phyloP scores from a whole-genome alignment of 2,329 filamentous ascomycete species.

The Fusarium sp. region DNA sequence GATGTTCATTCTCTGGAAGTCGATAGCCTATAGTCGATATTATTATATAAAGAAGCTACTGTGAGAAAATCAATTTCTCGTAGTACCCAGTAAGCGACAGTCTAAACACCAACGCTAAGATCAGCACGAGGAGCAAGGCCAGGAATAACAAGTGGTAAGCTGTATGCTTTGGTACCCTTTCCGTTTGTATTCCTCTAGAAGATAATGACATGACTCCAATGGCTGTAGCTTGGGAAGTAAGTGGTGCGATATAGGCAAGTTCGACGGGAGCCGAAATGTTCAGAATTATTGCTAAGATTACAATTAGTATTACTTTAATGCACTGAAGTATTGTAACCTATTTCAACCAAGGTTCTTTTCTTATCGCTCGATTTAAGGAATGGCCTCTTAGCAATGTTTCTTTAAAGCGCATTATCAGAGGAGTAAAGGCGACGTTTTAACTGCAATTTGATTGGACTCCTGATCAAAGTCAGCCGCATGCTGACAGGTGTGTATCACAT shows the following conservation, averaged over 20 bases:
- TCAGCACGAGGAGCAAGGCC: neutral
- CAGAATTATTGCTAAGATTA: neutral
- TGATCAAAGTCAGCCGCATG: neutral
- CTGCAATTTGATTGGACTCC: conserved; percentile 1
- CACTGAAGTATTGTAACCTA: neutral
- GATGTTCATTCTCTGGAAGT: neutral
- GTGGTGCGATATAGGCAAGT: neutral
- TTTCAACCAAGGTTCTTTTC: neutral
- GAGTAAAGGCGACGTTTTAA: conserved; percentile 4
- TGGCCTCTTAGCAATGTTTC: neutral
- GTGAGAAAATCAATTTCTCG: neutral
- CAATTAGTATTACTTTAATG: neutral
- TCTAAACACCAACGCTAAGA: neutral
- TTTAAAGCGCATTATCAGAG: conserved; percentile 1
- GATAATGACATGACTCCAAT: neutral
- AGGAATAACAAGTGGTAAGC: neutral
- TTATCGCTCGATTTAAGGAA: neutral
- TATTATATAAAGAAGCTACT: neutral
- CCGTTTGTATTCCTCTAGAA: neutral
- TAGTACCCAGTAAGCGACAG: neutral
- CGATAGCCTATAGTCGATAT: neutral
- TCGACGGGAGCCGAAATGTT: neutral
- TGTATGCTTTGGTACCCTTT: neutral
- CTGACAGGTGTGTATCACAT: neutral
- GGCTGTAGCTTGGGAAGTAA: neutral